Conservation (phyloP, 371 early-diverging fungal genomes). For the Fennellomyces sp. region DNA sequence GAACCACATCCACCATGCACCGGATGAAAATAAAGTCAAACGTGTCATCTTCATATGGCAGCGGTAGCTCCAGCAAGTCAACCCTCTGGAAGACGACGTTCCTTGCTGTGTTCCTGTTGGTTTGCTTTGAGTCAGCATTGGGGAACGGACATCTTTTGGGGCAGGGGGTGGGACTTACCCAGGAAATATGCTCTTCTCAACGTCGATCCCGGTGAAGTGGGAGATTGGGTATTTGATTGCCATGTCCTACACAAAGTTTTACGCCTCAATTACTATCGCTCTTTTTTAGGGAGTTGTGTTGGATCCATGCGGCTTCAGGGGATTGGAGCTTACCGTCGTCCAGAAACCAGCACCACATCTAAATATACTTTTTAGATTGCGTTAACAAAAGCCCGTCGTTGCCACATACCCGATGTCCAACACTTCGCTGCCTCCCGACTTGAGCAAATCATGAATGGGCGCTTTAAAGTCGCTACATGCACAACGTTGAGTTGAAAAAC, state of each 20-base stretch:
- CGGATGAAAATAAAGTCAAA: slow-evolving; percentile 49
- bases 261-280: background rate
- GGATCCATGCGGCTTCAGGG: background rate
- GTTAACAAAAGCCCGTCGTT: background rate
- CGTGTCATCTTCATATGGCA: slow-evolving; percentile 42
- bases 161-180: slow-evolving; percentile 27
- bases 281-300: background rate
- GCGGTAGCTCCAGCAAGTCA: slow-evolving; percentile 37
- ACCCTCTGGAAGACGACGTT: slow-evolving; percentile 38
- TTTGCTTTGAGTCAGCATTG: background rate
- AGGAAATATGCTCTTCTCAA: slow-evolving; percentile 42
- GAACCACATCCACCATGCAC: slow-evolving; percentile 40
- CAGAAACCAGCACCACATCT: slow-evolving; percentile 50
- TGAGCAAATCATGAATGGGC: slow-evolving; percentile 33
- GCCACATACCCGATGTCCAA: slow-evolving; percentile 51
- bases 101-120: slow-evolving; percentile 11
- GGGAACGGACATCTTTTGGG: background rate
- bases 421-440: slow-evolving; percentile 46
- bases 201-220: slow-evolving; percentile 47
- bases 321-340: slow-evolving; percentile 31
- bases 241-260: slow-evolving; percentile 35
- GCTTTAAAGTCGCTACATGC: slow-evolving; percentile 42
- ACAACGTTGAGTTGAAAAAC: background rate
- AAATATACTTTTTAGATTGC: background rate
- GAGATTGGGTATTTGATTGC: slow-evolving; percentile 37